phyloP scores from a whole-genome alignment of 805 yeast genomes.

The Candida vartiovaarae region DNA sequence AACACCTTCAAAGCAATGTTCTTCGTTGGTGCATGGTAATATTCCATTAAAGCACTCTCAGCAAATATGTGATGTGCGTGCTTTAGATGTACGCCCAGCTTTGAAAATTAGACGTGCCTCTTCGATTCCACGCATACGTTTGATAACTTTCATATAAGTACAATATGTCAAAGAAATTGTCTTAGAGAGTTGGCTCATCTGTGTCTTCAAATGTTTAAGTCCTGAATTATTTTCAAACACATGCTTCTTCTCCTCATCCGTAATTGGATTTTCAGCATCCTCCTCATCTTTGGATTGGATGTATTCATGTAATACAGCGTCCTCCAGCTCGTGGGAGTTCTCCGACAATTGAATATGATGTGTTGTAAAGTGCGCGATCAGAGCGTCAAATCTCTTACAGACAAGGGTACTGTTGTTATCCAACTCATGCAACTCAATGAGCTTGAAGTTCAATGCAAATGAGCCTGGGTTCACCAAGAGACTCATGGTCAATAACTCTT shows the following conservation, averaged over 20 bases:
- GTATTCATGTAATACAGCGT: not conserved
- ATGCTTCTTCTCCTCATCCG: slow-evolving; percentile 7
- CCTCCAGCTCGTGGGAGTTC: slow-evolving; percentile 9
- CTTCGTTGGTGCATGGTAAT: slow-evolving; percentile 47
- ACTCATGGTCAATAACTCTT: slow-evolving; percentile 48
- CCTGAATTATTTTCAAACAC: slow-evolving; percentile 7
- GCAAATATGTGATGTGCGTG: slow-evolving; percentile 69
- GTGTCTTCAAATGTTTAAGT: slow-evolving; percentile 5
- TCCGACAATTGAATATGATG: slow-evolving; percentile 4
- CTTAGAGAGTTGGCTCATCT: slow-evolving; percentile 18
- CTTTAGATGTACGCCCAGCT: slow-evolving; percentile 51
- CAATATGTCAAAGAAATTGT: slow-evolving; percentile 61
- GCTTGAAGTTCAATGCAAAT: slow-evolving; percentile 53
- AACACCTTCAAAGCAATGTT: slow-evolving; percentile 64
- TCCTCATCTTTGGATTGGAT: slow-evolving; percentile 6
- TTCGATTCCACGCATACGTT: slow-evolving; percentile 57
- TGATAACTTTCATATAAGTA: slow-evolving; percentile 62
- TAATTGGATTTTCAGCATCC: slow-evolving; percentile 5
- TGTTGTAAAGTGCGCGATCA: slow-evolving; percentile 32
- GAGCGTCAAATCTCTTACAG: slow-evolving; percentile 38
- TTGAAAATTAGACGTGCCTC: slow-evolving; percentile 71
- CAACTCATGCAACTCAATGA: slow-evolving; percentile 65
- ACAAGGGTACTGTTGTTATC: slow-evolving; percentile 45
- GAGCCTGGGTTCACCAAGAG: slow-evolving; percentile 63
- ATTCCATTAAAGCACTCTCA: slow-evolving; percentile 79